Conservation (phyloP, 2,329 filamentous ascomycete species). For the Didymella segeticola region DNA sequence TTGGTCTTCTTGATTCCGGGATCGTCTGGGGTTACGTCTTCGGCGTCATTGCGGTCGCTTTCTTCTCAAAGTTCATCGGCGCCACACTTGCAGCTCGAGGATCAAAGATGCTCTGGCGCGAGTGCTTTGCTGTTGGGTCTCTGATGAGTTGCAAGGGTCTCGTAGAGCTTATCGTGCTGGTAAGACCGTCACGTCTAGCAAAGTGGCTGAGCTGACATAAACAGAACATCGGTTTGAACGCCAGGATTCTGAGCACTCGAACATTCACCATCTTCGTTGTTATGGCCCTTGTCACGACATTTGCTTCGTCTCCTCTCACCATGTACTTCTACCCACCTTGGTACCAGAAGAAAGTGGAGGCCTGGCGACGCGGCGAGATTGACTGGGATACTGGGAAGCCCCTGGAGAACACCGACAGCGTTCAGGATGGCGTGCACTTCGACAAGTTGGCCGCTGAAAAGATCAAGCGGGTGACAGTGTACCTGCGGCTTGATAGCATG, state of each 20-base stretch:
- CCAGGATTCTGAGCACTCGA: conserved; percentile 76
- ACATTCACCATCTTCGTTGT: conserved; percentile 96
- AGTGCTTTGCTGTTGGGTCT: conserved; percentile 84
- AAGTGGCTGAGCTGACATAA: conserved; percentile 17
- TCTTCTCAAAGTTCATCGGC: conserved; percentile 83
- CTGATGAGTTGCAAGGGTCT: conserved; percentile 97
- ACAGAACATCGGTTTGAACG: conserved; percentile 82
- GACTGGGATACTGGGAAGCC: conserved; percentile 77
- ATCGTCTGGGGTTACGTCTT: conserved; percentile 90
- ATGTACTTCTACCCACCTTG: conserved; percentile 75
- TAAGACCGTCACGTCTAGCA: conserved; percentile 53
- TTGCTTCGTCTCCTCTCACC: conserved; percentile 80
- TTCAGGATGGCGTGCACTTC: conserved; percentile 50
- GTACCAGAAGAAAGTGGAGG: conserved; percentile 76
- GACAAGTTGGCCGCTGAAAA: conserved; percentile 59
- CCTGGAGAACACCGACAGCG: conserved; percentile 45
- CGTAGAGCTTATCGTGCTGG: conserved; percentile 92
- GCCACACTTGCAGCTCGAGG: conserved; percentile 78
- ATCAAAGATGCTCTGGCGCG: conserved; percentile 85
- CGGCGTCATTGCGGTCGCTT: conserved; percentile 80
- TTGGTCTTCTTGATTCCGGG: conserved; percentile 81
- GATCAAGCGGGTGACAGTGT: conserved; percentile 74
- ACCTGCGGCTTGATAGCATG: conserved; percentile 84
- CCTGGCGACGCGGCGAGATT: conserved; percentile 84
- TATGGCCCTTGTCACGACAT: conserved; percentile 89